Conservation (phyloP, 108 stramenopile genomes). For the Skeletonema menzelii region DNA sequence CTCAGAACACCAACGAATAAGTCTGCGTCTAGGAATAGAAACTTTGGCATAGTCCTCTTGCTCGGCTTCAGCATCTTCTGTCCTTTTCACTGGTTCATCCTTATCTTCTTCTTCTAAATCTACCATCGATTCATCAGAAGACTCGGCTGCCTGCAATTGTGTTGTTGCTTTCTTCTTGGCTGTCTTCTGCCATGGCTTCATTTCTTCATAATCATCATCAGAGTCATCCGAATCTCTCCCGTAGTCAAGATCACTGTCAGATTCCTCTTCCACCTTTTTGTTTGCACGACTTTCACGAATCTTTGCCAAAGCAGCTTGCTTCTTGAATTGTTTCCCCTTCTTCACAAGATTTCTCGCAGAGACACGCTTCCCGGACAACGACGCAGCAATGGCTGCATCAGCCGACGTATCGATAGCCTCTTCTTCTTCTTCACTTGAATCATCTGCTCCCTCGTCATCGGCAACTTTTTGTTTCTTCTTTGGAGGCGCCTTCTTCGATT, state of each 20-base stretch:
- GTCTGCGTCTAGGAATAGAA: constrained; percentile 73
- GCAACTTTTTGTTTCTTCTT: constrained; percentile 59
- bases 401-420: constrained; percentile 49
- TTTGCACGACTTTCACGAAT: constrained; percentile 69
- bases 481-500: constrained; percentile 25
- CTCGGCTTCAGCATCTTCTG: constrained; percentile 58
- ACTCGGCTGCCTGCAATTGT: constrained; percentile 32
- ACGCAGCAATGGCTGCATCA: constrained; percentile 66
- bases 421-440: constrained; percentile 19
- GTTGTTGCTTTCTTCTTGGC: constrained; percentile 35
- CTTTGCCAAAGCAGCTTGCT: constrained; percentile 71
- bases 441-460: constrained; percentile 39
- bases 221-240: constrained; percentile 81
- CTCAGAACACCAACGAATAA: constrained; percentile 88
- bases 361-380: constrained; percentile 61
- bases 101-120: constrained; percentile 43
- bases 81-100: constrained; percentile 18
- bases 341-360: constrained; percentile 73
- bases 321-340: constrained; percentile 73
- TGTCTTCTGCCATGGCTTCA: constrained; percentile 79
- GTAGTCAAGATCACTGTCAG: constrained; percentile 74
- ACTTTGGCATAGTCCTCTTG: constrained; percentile 76
- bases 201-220: constrained; percentile 73
- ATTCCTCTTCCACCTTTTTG: constrained; percentile 51
- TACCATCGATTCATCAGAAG: constrained; percentile 47